Conservation (phyloP, 2,329 filamentous ascomycete species). For the Coniochaeta pulveracea region DNA sequence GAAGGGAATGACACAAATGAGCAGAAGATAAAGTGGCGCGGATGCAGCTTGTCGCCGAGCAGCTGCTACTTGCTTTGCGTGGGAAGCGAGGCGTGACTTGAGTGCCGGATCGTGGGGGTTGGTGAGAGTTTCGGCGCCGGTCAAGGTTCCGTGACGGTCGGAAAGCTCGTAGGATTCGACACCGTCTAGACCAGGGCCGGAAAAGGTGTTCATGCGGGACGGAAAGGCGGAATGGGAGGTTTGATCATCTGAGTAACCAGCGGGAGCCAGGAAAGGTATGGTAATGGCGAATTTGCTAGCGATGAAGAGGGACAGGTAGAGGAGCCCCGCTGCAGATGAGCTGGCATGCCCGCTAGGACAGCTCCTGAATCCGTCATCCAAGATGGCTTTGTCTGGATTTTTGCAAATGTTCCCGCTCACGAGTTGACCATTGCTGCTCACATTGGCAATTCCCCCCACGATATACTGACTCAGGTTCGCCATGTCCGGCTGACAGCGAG, state of each 20-base stretch:
- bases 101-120: constrained; percentile 16
- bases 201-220: constrained; percentile 45
- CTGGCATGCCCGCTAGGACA: constrained; percentile 64
- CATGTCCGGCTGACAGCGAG: constrained; percentile 67
- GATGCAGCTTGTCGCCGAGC: constrained; percentile 66
- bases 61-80: constrained; percentile 31
- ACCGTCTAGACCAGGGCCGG: constrained; percentile 20
- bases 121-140: constrained; percentile 15
- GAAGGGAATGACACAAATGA: constrained; percentile 59
- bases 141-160: constrained; percentile 11
- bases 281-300: constrained; percentile 71
- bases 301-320: constrained; percentile 80
- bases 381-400: constrained; percentile 45
- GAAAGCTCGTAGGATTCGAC: constrained; percentile 20
- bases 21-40: constrained; percentile 69
- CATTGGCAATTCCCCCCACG: constrained; percentile 47
- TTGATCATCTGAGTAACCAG: constrained; percentile 27
- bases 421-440: constrained; percentile 49
- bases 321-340: constrained; percentile 44
- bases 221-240: constrained; percentile 56
- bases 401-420: constrained; percentile 70
- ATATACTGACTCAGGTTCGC: constrained; percentile 45
- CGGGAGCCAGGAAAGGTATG: constrained; percentile 54
- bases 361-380: constrained; percentile 74
- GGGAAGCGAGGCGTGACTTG: constrained; percentile 19